phyloP scores from a whole-genome alignment of 176 grass and related monocot genomes.

The Neostapfia colusana region DNA sequence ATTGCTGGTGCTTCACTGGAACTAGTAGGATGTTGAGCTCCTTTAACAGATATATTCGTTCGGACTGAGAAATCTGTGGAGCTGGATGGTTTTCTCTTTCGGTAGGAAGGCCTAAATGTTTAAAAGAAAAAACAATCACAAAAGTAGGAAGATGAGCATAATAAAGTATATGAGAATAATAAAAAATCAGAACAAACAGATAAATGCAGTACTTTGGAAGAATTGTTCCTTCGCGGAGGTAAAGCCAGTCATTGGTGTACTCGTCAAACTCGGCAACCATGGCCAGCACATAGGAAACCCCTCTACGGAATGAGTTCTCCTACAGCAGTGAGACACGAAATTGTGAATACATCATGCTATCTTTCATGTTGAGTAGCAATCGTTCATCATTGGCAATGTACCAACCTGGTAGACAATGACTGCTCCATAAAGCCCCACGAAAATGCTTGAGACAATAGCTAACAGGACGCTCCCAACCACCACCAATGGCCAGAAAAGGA shows the following conservation, averaged over 20 bases:
- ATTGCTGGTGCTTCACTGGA: constrained; percentile 64
- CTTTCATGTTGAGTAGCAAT: background rate
- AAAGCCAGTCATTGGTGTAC: constrained; percentile 97
- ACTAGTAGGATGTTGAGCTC: constrained; percentile 41
- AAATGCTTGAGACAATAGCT: constrained; percentile 83
- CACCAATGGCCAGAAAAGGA: constrained; percentile 83
- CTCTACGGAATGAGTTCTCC: constrained; percentile 75
- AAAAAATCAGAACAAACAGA: background rate
- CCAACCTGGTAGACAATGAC: constrained; percentile 87
- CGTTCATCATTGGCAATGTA: background rate
- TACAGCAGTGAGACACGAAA: constrained; percentile 9
- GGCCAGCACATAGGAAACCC: constrained; percentile 76
- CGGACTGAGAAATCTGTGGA: constrained; percentile 67
- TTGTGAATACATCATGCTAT: background rate
- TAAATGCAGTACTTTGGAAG: constrained; percentile 67
- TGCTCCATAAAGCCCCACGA: constrained; percentile 84
- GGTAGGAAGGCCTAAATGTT: constrained; percentile 62
- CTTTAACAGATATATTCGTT: constrained; percentile 54
- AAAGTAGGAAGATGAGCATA: background rate
- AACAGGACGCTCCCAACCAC: constrained; percentile 81
- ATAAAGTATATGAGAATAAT: constrained; percentile 10
- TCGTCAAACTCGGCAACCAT: constrained; percentile 95
- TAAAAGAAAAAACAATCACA: background rate
- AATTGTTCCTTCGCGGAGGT: constrained; percentile 83
- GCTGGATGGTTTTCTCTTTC: constrained; percentile 62